Base-by-base conservation (phyloP, 2,329 filamentous ascomycete genomes). In the Neofusicoccum kwambonambiense region DNA sequence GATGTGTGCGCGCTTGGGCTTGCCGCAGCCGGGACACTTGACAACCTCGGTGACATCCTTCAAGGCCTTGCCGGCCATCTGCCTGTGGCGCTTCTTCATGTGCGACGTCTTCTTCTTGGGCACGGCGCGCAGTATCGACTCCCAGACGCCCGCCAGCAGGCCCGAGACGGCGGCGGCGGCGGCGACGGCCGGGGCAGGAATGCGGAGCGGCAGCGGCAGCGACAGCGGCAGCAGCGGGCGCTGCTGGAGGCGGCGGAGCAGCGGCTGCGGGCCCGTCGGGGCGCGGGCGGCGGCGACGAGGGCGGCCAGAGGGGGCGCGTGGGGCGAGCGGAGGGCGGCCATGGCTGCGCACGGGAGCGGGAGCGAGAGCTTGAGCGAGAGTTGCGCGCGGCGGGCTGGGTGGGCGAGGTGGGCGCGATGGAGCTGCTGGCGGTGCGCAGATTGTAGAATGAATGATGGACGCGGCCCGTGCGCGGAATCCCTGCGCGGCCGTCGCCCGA, bases 91-190 rank as follows among this genome's bases (percentile, higher is more conserved):
- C 84, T 93, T 97, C 83, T 95, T 97, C 83, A 92, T 92, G 78
- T 99, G 92, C 47, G 94, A 97, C 39, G 93, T 96, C 86, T 98
- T 99, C 83, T 97, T 98, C 86, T 99, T 99, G 4, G 95, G 95
- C 15, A 98, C 95, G 1, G 95, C 95, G 69, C 89, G 89, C 70
- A 99, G 84, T 51, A 99, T 86, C 5, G 91, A 93, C 70, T 97
- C 94, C 94, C 94, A 98, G 72, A 99, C 88, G 68, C 90, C 91
- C 64, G 87, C 88, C 22, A 97, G 80, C n/a, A 93, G 75, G 4
- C 85, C 75, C 1, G 77, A 75, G 27, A 77, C 67, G 9, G 72
- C 69, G 3, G 76, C 72, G 65, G 78, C 72, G 4, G 74, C 73
- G 62, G 75, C 72, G 62, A 78, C 85, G 5, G 90, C 63, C 89